Evolutionary conservation across 2,329 filamentous ascomycete species (phyloP), one percentile per base, ranked within the genome.

Genomic region (Didymosphaeria variabile): DNA sequence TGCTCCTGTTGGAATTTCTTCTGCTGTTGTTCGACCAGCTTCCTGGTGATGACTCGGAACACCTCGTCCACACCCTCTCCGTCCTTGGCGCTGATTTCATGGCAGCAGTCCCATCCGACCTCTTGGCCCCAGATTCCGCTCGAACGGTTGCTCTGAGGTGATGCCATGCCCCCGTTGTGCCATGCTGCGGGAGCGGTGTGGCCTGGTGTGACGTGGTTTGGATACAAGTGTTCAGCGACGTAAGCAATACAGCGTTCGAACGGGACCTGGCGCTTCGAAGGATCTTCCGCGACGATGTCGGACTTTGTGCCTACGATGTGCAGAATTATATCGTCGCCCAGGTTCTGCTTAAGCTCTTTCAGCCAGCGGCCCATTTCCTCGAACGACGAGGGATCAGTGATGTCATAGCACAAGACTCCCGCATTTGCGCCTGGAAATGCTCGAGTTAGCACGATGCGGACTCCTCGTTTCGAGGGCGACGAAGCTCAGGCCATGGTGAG

Each of bases 11-110:
- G 85, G 15, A 85, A 74, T 49, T 82, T 83, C 59, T 83, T 83
- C 46, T 90, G 83, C 61, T 84, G 82, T 72, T 94, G 87, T 81
- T 97, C 94, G 5, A 90, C 88, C 19, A 90, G 80, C 80, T 97
- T 97, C 71, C 96, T 84, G 9, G 94, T 95, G 49, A 93, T 91
- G 29, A 97, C 92, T 1, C 94, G 87, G 72, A 98, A 98, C 0
- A 99, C 93, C 79, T 98, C 95, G 70, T 98, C 95, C 19, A 99
- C 94, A 19, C 94, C 94, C 82, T 97, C 94, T 59, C 94, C 94
- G 72, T 90, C 93, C 83, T 96, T 94, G 51, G 94, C 94, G 69
- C 90, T 94, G 74, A 99, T 94, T 81, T 99, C 95, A 79, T 98
- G 95, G 77, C 94, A 98, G 65, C 93, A 96, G 73, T 97, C 94